phyloP scores from a whole-genome alignment of 495 filamentous ascomycete species.

The Neurospora pannonica region DNA sequence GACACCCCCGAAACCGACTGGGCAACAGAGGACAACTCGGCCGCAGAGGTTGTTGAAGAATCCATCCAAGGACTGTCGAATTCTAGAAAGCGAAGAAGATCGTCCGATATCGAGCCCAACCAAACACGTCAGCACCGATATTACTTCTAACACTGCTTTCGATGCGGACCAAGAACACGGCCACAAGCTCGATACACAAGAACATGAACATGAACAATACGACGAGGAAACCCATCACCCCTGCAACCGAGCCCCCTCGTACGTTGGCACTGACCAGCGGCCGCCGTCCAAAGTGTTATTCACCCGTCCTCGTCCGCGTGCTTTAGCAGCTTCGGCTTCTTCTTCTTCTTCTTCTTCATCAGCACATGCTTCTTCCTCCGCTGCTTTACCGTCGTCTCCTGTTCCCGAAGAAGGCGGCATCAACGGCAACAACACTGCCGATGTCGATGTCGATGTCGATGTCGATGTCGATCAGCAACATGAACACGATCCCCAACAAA shows the following conservation, averaged over 20 bases:
- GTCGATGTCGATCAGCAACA: too few relatives aligned
- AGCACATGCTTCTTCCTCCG: not conserved
- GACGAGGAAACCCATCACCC: not conserved
- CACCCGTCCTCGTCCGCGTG: not conserved
- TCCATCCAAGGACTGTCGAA: not conserved
- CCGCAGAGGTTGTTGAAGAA: not conserved
- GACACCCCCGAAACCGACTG: not conserved
- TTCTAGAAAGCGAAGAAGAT: not conserved
- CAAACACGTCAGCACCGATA: not conserved
- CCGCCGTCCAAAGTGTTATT: not conserved
- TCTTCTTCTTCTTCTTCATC: not conserved
- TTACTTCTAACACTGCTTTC: not conserved
- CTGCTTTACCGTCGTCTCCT: not conserved
- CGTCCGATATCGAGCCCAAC: not conserved
- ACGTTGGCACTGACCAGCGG: not conserved
- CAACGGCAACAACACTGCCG: not conserved
- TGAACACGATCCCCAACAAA: too few relatives aligned
- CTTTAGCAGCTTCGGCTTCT: not conserved
- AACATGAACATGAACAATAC: not conserved
- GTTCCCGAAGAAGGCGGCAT: not conserved
- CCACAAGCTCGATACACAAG: not conserved
- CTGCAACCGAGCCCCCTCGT: not conserved
- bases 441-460: too few relatives aligned
- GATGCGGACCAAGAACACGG: not conserved
- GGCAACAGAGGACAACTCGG: not conserved